Percentiles rank a stretch among this genome's conserved stretches.
Conservation (phyloP, 768 basidiomycete species). For the Pleurotus giganteus region DNA sequence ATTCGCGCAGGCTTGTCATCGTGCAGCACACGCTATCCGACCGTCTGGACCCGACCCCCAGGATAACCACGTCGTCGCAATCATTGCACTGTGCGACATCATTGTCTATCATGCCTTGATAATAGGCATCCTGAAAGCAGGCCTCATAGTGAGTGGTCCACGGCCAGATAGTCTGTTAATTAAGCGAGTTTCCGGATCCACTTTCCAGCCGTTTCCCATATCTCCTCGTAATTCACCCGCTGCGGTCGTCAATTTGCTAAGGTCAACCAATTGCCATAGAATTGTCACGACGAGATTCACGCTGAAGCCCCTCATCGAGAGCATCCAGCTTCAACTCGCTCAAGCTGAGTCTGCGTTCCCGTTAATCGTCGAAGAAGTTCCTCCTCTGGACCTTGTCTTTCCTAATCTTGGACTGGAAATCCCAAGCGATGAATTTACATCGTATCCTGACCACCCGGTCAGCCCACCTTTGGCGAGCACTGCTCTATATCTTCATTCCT, state of each 20-base stretch:
- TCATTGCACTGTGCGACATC: slow-evolving; percentile 31
- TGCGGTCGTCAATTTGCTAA: slow-evolving; percentile 33
- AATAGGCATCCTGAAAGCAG: slow-evolving; percentile 35
- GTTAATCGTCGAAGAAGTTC: slow-evolving; percentile 31
- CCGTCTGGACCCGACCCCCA: slow-evolving; percentile 28
- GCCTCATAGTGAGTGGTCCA: slow-evolving; percentile 28
- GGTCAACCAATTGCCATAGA: slow-evolving; percentile 34
- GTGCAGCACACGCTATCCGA: slow-evolving; percentile 36
- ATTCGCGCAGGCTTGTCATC: slow-evolving; percentile 43
- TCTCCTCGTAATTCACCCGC: slow-evolving; percentile 36
- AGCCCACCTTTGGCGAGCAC: slow-evolving; percentile 21
- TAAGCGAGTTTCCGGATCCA: background rate
- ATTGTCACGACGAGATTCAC: slow-evolving; percentile 28
- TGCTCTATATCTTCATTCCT: slow-evolving; percentile 28
- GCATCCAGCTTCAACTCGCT: slow-evolving; percentile 18
- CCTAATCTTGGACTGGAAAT: slow-evolving; percentile 38
- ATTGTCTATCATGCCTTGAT: slow-evolving; percentile 41
- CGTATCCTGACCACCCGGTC: slow-evolving; percentile 20
- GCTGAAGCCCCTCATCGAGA: slow-evolving; percentile 20
- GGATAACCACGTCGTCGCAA: slow-evolving; percentile 26
- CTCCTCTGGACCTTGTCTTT: slow-evolving; percentile 29
- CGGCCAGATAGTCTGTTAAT: background rate
- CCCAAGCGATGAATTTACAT: slow-evolving; percentile 23
- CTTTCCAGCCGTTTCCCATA: slow-evolving; percentile 36
- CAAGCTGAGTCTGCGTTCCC: slow-evolving; percentile 8